These are phyloP conservation scores for Apophysomyces ossiformis DNA, from an alignment of 371 early-diverging fungal species.

Conservation along the genomic window DNA sequence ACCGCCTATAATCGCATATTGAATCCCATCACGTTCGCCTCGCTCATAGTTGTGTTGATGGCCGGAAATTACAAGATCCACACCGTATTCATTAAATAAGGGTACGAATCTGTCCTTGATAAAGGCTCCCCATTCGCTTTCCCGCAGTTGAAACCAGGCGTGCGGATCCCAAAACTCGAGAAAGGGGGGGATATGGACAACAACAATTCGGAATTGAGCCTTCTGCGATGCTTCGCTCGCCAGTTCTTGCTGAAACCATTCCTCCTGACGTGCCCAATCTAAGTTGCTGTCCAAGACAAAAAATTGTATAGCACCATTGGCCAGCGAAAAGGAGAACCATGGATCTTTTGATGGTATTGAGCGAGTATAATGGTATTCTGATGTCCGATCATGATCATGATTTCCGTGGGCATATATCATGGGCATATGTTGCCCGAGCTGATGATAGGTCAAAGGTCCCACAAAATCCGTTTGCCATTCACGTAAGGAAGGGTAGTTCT, in stretches of 20 bases:
- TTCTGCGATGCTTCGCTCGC: conserved; percentile 52
- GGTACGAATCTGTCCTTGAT: conserved; percentile 69
- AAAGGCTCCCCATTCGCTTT: conserved; percentile 77
- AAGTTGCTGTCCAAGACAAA: conserved; percentile 76
- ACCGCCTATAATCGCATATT: conserved; percentile 77
- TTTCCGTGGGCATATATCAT: conserved; percentile 79
- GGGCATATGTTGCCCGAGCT: conserved; percentile 63
- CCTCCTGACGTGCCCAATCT: conserved; percentile 63
- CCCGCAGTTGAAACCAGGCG: conserved; percentile 67
- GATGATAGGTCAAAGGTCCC: conserved; percentile 62
- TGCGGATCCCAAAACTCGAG: conserved; percentile 82
- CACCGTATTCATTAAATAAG: conserved; percentile 65
- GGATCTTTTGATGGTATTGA: conserved; percentile 31
- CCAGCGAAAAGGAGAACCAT: conserved; percentile 69
- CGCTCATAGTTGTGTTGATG: conserved; percentile 85
- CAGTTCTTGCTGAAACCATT: conserved; percentile 66
- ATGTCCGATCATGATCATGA: conserved; percentile 68
- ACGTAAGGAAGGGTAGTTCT: conserved; percentile 57
- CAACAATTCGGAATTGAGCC: conserved; percentile 69
- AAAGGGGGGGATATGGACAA: conserved; percentile 82
- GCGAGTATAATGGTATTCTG: conserved; percentile 54
- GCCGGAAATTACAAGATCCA: conserved; percentile 80
- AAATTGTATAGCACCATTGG: conserved; percentile 63
- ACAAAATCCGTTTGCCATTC: conserved; percentile 81
- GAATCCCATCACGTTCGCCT: conserved; percentile 55